Evolutionary conservation across 352 stramenopile species (phyloP).

Genomic region (Phytophthora colocasiae): DNA sequence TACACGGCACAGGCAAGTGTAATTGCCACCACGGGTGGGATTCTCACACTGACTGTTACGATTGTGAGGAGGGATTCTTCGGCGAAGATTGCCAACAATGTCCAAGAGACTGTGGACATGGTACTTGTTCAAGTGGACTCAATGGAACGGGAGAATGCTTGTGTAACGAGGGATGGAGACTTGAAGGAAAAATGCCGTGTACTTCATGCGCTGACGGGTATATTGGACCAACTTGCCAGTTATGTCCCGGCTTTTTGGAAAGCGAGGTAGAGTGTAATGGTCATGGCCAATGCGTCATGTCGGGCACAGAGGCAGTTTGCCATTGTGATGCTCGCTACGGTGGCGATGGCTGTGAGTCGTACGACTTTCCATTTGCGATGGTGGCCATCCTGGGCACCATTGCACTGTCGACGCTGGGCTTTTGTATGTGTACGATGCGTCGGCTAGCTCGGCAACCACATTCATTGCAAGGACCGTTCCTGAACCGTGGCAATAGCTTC

Average conservation of each 20-base stretch:
- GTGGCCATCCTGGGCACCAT: slow-evolving; percentile 81
- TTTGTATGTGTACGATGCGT: slow-evolving; percentile 91
- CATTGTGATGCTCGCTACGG: slow-evolving; percentile 81
- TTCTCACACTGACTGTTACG: slow-evolving; percentile 75
- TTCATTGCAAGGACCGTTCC: slow-evolving; percentile 46
- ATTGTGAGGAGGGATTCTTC: slow-evolving; percentile 86
- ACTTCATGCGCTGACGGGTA: slow-evolving; percentile 80
- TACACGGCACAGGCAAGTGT: slow-evolving; percentile 78
- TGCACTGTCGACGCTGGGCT: slow-evolving; percentile 79
- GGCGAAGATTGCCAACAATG: slow-evolving; percentile 76
- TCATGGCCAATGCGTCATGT: slow-evolving; percentile 72
- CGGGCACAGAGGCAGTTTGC: slow-evolving; percentile 60
- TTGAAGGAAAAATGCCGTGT: slow-evolving; percentile 69
- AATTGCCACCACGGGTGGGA: slow-evolving; percentile 87
- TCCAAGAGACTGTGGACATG: slow-evolving; percentile 77
- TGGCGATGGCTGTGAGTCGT: slow-evolving; percentile 77
- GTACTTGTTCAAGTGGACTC: slow-evolving; percentile 74
- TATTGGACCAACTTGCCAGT: slow-evolving; percentile 69
- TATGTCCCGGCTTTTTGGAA: slow-evolving; percentile 81
- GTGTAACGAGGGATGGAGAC: slow-evolving; percentile 77
- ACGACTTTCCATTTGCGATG: slow-evolving; percentile 89
- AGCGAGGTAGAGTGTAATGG: slow-evolving; percentile 75
- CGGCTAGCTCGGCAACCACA: slow-evolving; percentile 76
- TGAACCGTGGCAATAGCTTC: slow-evolving; percentile 75
- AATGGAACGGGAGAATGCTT: slow-evolving; percentile 84